Evolutionary conservation across 768 basidiomycete species (phyloP).

Genomic region (Tephrocybe sp.): DNA sequence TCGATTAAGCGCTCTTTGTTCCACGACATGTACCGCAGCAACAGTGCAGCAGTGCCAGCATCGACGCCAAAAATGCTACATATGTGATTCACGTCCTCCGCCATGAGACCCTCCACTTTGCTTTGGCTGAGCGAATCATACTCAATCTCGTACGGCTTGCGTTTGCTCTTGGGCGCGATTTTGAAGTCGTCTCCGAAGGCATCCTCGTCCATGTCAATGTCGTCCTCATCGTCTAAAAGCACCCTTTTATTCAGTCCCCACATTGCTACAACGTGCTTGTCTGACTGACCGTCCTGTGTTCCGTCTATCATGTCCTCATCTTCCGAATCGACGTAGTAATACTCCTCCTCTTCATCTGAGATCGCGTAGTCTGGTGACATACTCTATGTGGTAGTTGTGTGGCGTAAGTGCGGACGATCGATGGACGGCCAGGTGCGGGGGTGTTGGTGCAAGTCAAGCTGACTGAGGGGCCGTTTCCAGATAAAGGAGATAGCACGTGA

Average conservation of each 20-base stretch:
- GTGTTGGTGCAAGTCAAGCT: conserved; percentile 9
- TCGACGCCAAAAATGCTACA: conserved; percentile 86
- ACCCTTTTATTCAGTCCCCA: conserved; percentile 3
- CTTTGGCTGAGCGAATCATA: conserved; percentile 70
- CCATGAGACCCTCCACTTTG: conserved; percentile 78
- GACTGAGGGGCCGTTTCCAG: not conserved
- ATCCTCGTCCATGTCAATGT: conserved; percentile 67
- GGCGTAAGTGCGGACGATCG: conserved; percentile 17
- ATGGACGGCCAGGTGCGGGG: conserved; percentile 13
- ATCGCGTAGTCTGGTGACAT: conserved; percentile 67
- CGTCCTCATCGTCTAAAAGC: conserved; percentile 40
- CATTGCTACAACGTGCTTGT: conserved; percentile 28
- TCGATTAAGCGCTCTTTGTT: conserved; percentile 96
- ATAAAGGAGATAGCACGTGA: no score
- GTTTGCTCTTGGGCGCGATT: conserved; percentile 49
- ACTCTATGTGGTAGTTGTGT: not conserved
- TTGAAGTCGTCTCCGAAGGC: conserved; percentile 57
- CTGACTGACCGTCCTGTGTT: conserved; percentile 47
- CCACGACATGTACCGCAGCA: conserved; percentile 86
- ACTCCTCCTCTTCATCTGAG: conserved; percentile 60
- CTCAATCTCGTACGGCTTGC: conserved; percentile 83
- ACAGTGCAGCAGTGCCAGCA: conserved; percentile 67
- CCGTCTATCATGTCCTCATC: conserved; percentile 73
- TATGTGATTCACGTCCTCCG: conserved; percentile 79
- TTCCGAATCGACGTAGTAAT: conserved; percentile 54